Conservation (phyloP, 83 land plant species). For the Thuja plicata region DNA sequence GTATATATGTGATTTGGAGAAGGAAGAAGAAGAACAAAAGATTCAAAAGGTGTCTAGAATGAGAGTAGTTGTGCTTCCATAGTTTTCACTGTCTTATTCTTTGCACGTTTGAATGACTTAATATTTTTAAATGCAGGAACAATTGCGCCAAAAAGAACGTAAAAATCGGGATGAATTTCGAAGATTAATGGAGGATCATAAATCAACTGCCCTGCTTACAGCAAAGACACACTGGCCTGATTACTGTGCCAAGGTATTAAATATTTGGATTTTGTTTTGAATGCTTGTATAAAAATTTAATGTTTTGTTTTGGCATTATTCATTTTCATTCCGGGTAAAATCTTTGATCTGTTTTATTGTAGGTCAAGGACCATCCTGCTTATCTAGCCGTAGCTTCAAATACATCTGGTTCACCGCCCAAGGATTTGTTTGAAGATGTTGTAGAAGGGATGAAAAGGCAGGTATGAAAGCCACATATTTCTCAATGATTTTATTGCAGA, state of each 20-base stretch:
- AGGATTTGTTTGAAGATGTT: slow-evolving; percentile 94
- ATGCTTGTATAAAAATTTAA: neutral
- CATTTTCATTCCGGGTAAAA: neutral
- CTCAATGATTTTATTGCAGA: neutral
- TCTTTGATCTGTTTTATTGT: slow-evolving; percentile 3
- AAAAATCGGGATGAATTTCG: slow-evolving; percentile 97
- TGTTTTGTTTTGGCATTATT: neutral
- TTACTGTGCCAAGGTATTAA: slow-evolving; percentile 68
- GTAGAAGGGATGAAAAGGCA: slow-evolving; percentile 80
- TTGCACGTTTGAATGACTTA: neutral
- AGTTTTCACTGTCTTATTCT: neutral
- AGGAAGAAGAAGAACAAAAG: slow-evolving; percentile 87
- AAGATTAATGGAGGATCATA: slow-evolving; percentile 84
- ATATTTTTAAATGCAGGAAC: slow-evolving; percentile 52
- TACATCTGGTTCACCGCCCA: slow-evolving; percentile 88
- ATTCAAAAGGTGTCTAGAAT: slow-evolving; percentile 62
- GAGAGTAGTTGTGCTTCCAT: neutral
- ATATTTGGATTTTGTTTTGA: slow-evolving; percentile 8
- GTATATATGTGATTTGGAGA: slow-evolving; percentile 87
- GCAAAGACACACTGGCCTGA: slow-evolving; percentile 90
- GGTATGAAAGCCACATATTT: slow-evolving; percentile 26
- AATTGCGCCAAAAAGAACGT: slow-evolving; percentile 77
- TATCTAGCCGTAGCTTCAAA: slow-evolving; percentile 81
- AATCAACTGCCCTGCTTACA: slow-evolving; percentile 61
- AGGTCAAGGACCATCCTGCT: slow-evolving; percentile 80